Evolutionary conservation across 2,329 filamentous ascomycete genomes (phyloP), one percentile per base, ranked within the genome.

Genomic region (Monosporascus sp.): DNA sequence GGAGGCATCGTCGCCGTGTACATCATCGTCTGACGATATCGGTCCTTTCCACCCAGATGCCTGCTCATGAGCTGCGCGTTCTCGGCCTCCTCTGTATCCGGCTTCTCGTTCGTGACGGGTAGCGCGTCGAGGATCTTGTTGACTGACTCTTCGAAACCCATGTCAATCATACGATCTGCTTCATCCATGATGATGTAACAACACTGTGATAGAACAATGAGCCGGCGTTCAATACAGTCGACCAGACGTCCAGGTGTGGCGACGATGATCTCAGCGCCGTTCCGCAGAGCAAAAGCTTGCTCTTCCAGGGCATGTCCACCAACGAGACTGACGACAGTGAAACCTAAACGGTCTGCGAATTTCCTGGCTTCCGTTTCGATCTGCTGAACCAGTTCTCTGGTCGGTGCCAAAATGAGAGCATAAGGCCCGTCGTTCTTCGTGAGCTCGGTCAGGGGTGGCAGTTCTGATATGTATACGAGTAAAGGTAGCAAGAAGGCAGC

Each of bases 121-220:
- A 99, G 81, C 2, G 94, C 93, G 62, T 96, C 91, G 46, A 99
- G 85, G 63, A 99, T 99, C 72, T 95, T 96, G 73, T 97, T 97
- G 55, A 99, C 90, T 0, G 91, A 89, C 65, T 97, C 94, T 73
- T 99, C 94, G 69, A 99, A 99, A 46, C 94, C 94, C 56, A 97
- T 84, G 68, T 99, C 94, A 59, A 99, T 96, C 94, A 99, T 99
- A 52, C 93, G 89, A 74, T 99, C 94, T 38, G 94, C 94, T 80
- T 99, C 94, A 70, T 99, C 94, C 93, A 99, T 97, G 72, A 99
- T 96, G 53, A 97, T 84, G 73, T 97, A 97, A 74, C 92, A 96
- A 72, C 94, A 97, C 72, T 97, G 94, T n/a, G 86, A 86, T 48
- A 97, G 82, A 1, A 99, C 93, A 2, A 97, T 79, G 31, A 97